Percentiles rank a stretch among this genome's conserved stretches.
Evolutionary conservation across 75 land plant species (phyloP).

Genomic region (Selaginella moellendorffii): DNA sequence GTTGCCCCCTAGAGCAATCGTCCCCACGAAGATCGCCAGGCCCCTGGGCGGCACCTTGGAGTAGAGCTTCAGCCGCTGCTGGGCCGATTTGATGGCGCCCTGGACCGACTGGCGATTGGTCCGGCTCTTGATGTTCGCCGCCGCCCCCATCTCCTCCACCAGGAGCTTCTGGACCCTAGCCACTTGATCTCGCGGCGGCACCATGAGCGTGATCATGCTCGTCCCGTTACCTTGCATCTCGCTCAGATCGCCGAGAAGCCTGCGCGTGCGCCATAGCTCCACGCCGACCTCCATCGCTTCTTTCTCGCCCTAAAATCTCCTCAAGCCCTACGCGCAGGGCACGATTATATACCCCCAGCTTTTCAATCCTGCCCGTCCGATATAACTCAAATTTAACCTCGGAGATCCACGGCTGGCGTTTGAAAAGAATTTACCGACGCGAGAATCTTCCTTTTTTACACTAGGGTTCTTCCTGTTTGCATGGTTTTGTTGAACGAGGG

Average conservation of each 20-base stretch:
- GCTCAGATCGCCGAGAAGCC: neutral
- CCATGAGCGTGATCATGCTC: neutral
- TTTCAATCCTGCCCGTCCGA: no score
- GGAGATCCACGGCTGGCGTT: no score
- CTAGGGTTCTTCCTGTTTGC: no score
- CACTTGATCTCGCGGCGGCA: neutral
- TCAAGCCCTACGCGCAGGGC: no score
- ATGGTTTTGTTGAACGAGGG: neutral
- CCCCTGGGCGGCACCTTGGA: constrained; percentile 14
- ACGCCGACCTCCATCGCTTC: neutral
- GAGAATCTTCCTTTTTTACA: no score
- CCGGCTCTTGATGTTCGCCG: neutral
- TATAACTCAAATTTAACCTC: no score
- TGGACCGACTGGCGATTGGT: neutral
- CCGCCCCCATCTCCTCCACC: neutral
- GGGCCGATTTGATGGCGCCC: neutral
- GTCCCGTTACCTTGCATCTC: neutral
- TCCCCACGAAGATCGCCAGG: neutral
- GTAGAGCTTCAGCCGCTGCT: constrained; percentile 61
- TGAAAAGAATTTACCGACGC: no score
- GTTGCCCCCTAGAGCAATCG: neutral
- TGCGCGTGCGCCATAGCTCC: neutral
- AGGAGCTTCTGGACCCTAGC: neutral
- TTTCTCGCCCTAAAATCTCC: no score
- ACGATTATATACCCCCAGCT: no score